Evolutionary conservation across 78 protist genomes (phyloP).

Genomic region (Cavenderia fasciculata): DNA sequence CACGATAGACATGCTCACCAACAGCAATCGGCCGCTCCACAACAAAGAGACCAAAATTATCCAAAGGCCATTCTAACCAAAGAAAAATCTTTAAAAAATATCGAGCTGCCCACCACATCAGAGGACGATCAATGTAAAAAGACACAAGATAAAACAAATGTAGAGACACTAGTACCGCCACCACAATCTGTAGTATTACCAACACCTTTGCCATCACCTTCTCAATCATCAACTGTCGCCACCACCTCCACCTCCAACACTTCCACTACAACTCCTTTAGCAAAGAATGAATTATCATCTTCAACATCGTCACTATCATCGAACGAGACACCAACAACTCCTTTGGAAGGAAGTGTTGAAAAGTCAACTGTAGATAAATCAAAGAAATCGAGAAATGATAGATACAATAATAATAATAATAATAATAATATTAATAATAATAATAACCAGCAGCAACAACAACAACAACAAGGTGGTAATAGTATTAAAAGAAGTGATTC

Average conservation of each 20-base stretch:
- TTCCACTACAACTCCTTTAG: background rate
- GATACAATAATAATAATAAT: too few relatives aligned
- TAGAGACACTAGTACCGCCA: background rate
- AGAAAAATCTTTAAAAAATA: background rate
- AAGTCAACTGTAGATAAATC: constrained; percentile 1
- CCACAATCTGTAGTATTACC: background rate
- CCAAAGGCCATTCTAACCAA: constrained; percentile 9
- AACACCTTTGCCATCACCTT: background rate
- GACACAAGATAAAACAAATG: background rate
- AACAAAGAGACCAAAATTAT: background rate
- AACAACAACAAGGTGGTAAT: too few relatives aligned
- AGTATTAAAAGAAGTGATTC: too few relatives aligned
- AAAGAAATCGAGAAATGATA: too few relatives aligned
- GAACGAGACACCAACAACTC: background rate
- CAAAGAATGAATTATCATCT: background rate
- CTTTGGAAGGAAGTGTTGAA: constrained; percentile 17
- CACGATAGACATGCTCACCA: too few relatives aligned
- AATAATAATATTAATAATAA: too few relatives aligned
- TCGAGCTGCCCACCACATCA: background rate
- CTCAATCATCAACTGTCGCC: background rate
- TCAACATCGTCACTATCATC: background rate
- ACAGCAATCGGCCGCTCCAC: background rate
- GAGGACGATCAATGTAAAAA: background rate
- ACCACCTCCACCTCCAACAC: background rate
- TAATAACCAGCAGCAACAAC: too few relatives aligned